Evolutionary conservation across 1,284 basidiomycete genomes (phyloP).

Genomic region (Rhodotorula sp.): DNA sequence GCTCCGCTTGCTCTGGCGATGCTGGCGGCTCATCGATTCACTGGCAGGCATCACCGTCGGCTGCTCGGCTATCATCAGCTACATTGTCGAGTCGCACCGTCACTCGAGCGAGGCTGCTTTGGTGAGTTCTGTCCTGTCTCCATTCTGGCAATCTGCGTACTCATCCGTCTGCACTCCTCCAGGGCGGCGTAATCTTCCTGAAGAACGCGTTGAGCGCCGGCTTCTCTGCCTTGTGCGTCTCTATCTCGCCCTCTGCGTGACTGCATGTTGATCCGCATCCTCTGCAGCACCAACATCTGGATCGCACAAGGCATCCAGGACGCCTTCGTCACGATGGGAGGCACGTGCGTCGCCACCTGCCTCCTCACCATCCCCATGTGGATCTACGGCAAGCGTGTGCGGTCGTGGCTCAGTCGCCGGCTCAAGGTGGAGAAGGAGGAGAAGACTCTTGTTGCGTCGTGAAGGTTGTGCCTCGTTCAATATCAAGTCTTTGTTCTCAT

Average conservation of each 20-base stretch:
- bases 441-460: background rate
- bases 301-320: background rate
- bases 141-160: too few relatives aligned
- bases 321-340: background rate
- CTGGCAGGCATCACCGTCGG: constrained; percentile 5
- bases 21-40: background rate
- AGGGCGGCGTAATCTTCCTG: constrained; percentile 15
- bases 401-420: background rate
- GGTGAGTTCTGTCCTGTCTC: too few relatives aligned
- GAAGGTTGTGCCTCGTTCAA: too few relatives aligned
- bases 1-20: background rate
- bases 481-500: too few relatives aligned
- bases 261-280: background rate
- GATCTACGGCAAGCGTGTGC: constrained; percentile 8
- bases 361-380: constrained; percentile 12
- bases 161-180: too few relatives aligned
- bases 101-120: constrained; percentile 7
- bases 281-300: background rate
- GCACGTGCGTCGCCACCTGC: background rate
- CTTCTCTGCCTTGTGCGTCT: background rate
- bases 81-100: constrained; percentile 14
- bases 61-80: background rate
- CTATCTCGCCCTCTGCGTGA: background rate
- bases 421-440: constrained; percentile 3
- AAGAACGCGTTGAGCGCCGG: background rate